Conservation (phyloP, 371 early-diverging fungal genomes). For the Mucor mucedo region DNA sequence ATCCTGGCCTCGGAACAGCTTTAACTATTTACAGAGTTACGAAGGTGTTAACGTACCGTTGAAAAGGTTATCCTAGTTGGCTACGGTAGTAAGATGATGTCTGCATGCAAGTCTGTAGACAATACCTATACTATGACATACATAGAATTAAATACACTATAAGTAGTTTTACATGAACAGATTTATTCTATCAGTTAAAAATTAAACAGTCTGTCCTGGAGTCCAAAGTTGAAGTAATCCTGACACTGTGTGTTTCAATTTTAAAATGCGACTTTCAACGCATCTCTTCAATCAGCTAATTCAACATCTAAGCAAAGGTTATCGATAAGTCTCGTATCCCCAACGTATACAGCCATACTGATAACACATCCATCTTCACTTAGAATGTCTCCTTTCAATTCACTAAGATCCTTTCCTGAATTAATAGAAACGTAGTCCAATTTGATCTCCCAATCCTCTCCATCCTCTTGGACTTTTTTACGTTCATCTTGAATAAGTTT, state of each 20-base stretch:
- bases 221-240: no score
- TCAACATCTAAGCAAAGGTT: conserved; percentile 56
- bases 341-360: conserved; percentile 88
- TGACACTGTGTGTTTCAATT: neutral
- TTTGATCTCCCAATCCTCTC: conserved; percentile 54
- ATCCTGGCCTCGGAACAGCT: no score
- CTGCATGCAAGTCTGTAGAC: no score
- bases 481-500: conserved; percentile 47
- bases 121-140: no score
- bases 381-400: conserved; percentile 30
- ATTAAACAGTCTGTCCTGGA: no score
- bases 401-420: conserved; percentile 59
- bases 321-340: conserved; percentile 93
- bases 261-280: neutral
- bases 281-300: conserved; percentile 13
- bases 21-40: no score
- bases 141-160: no score
- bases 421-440: conserved; percentile 90
- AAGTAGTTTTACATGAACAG: no score
- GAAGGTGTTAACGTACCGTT: no score
- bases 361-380: conserved; percentile 77
- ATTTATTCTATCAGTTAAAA: no score
- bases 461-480: conserved; percentile 40
- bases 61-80: no score
- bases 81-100: no score